These are phyloP conservation scores for Phalaenopsis hybrid DNA, from an alignment of 116 monocot species.

Conservation along the genomic window DNA sequence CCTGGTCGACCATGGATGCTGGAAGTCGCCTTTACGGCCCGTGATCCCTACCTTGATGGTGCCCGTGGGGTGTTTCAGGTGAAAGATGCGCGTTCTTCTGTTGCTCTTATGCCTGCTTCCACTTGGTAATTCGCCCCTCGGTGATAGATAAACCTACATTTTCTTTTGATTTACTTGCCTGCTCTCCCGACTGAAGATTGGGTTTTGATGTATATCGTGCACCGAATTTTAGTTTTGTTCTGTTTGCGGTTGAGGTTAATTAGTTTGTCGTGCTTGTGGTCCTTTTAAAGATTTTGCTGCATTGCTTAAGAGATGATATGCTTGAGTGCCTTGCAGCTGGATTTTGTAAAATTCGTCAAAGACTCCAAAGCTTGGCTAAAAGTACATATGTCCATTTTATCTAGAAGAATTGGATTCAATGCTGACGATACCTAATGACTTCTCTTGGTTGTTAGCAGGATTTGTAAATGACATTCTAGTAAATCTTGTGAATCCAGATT, in stretches of 20 bases:
- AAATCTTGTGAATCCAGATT: background rate
- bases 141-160: background rate
- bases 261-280: background rate
- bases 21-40: constrained; percentile 1
- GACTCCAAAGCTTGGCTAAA: background rate
- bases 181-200: background rate
- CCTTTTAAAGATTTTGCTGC: background rate
- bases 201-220: background rate
- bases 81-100: constrained; percentile 9
- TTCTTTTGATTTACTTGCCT: background rate
- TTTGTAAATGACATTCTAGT: background rate
- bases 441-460: background rate
- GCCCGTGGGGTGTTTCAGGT: background rate
- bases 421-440: background rate
- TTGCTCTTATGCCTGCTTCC: background rate
- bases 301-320: background rate
- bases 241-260: background rate
- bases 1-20: constrained; percentile 2
- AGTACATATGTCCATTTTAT: background rate
- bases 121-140: background rate
- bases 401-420: background rate
- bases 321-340: background rate
- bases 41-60: constrained; percentile 2
- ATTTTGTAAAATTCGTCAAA: background rate
- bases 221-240: no score